Base-by-base conservation (phyloP, 257 asterid genomes). In the Parsonsia alboflavescens region DNA sequence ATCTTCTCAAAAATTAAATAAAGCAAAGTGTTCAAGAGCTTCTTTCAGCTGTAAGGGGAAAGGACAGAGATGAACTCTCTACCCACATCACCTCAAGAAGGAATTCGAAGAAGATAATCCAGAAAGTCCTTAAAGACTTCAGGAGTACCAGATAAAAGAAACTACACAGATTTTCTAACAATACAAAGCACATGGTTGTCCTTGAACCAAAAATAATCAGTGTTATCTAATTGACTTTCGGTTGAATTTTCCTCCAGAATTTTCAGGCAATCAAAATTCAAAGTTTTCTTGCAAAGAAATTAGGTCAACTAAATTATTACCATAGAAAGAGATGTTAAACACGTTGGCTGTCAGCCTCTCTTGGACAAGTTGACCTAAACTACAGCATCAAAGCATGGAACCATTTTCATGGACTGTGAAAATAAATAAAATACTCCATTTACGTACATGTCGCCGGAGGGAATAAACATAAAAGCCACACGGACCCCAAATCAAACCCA, bases 21-120 rank as follows among this genome's bases (percentile, higher is more conserved):
- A 81, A 82, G 76, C 42, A 30, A 78, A 66, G 15, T 10, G 33
- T 80, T 42, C 77, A 76, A 10, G 85, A 85, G 64, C 21, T 85
- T 50, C 58, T 44, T 13, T 69, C 73, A 22, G 53, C 58, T 30
- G n/a, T 62, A 30, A 62, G 68, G 45, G 30, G 68, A 62, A 62
- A 62, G 57, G 53, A 52, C 73, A 42, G 77, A 72, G 21, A 42
- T 73, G 73, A 73, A 56, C 26, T 78, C 9, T 69, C 59, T 24
- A 7, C 59, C 73, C 48, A 46, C 16, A 59, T 69, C 39, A 48
- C 73, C 10, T 69, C 85, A 48, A 78, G 79, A 49, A 84, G 77
- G 45, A 76, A 58, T 36, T 57, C 63, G 0, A 22, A 75, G 46
- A 76, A 73, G 75, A 69, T 64, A 71, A 73, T 80, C 66, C 72